These are phyloP conservation scores for Phytophthora constricta DNA, from an alignment of 352 stramenopile genomes.

Conservation along the genomic window DNA sequence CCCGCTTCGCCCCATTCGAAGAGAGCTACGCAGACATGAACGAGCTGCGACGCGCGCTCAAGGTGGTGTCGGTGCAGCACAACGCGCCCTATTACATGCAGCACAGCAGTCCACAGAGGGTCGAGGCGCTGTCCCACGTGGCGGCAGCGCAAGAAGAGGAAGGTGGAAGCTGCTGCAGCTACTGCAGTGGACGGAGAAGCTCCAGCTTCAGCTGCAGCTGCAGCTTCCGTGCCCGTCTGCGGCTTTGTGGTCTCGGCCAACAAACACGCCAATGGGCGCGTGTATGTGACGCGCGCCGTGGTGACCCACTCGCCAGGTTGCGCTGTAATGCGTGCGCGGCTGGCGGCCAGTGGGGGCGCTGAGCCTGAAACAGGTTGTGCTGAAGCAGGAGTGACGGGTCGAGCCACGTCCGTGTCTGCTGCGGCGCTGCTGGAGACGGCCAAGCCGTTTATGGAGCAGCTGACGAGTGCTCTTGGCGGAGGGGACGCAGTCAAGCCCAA, in stretches of 20 bases:
- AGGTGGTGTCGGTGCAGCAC: conserved; percentile 76
- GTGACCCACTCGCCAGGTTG: conserved; percentile 56
- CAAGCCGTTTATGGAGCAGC: conserved; percentile 67
- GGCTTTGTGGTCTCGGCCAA: conserved; percentile 82
- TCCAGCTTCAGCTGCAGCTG: conserved; percentile 10
- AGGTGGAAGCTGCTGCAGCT: too few species aligned
- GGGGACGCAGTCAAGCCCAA: conserved; percentile 68
- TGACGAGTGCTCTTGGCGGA: conserved; percentile 39
- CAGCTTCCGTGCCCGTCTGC: conserved; percentile 42
- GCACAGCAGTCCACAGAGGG: conserved; percentile 80
- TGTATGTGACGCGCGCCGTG: conserved; percentile 75
- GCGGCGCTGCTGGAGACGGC: conserved; percentile 77
- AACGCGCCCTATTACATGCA: conserved; percentile 83
- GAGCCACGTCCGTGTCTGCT: conserved; percentile 51
- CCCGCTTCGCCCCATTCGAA: conserved; percentile 61
- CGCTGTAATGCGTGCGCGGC: conserved; percentile 51
- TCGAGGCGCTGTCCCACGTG: conserved; percentile 83
- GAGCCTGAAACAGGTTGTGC: not conserved
- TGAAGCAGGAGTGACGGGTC: conserved; percentile 11
- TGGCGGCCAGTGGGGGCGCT: conserved; percentile 32
- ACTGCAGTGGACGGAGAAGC: not conserved
- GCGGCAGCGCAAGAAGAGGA: conserved; percentile 67
- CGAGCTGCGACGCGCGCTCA: conserved; percentile 75
- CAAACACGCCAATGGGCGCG: conserved; percentile 74
- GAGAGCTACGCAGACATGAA: conserved; percentile 81